Evolutionary conservation across 164 flowering plant genomes (phyloP), one percentile per base, ranked within the genome.

Genomic region (Vitis amurensis): DNA sequence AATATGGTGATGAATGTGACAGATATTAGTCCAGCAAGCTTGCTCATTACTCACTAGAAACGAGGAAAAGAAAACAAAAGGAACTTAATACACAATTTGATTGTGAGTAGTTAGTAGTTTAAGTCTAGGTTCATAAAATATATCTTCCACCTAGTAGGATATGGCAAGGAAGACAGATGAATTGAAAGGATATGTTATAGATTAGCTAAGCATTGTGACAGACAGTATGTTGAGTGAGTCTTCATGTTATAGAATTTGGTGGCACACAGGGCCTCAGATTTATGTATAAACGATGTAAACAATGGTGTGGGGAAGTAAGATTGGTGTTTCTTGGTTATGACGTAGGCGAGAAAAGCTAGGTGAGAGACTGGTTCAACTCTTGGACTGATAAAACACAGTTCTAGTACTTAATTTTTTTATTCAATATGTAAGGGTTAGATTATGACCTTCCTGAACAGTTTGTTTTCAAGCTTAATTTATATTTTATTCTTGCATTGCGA

Each of bases 261-360:
- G 48, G 58, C 63, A 73, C 8, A 11, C 27, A 58, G 17, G 50
- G 48, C 11, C 13, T 15, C 12, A 1, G 64, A 3, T 37, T 37
- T 37, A 37, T 37, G 7, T 37, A 37, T 37, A 2, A 59, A 66
- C 71, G 78, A 75, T 69, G 66, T 61, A 55, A 75, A 61, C 81
- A 44, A 78, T 52, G 78, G 16, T 15, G 9, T 9, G 65, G 61
- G 29, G 59, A 31, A 73, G 23, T 59, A 29, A 73, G 71, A 72
- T 65, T 47, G 15, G 19, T 56, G 27, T 47, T 70, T 63, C 52
- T 77, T 73, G 59, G 58, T 70, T 51, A 19, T 16, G 67, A 57
- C 68, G 59, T 29, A n/a, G 75, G 68, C 67, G 77, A 68, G 64
- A 52, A 63, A 52, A 63, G 69, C 79, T 63, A 71, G 29, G 75